Percentiles rank a stretch among this genome's conserved stretches.
These are phyloP conservation scores for Odontarrhena argentea DNA, from an alignment of 345 rosid species.

Conservation along the genomic window DNA sequence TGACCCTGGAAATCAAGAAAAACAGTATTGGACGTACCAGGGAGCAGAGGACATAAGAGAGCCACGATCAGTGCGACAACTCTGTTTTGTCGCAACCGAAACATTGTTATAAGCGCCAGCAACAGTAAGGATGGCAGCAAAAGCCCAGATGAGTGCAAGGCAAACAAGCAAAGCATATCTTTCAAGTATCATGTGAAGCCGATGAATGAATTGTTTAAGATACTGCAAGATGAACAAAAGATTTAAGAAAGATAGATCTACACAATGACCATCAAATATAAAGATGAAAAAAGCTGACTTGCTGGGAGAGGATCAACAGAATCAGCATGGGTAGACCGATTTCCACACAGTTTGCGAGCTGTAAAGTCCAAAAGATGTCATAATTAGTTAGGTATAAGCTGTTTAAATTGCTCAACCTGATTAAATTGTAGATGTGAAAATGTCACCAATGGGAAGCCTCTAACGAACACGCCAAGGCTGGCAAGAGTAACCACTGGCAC, in stretches of 20 bases:
- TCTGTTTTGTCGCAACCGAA: constrained; percentile 55
- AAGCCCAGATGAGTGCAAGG: constrained; percentile 80
- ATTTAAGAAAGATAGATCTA: constrained; percentile 8
- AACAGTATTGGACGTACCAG: constrained; percentile 48
- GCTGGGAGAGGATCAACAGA: constrained; percentile 64
- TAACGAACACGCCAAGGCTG: constrained; percentile 81
- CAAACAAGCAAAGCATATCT: constrained; percentile 86
- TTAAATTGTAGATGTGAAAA: constrained; percentile 7
- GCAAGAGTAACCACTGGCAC: constrained; percentile 76
- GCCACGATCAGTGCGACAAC: constrained; percentile 81
- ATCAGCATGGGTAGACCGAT: constrained; percentile 95
- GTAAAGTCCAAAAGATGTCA: constrained; percentile 35
- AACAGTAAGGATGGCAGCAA: constrained; percentile 88
- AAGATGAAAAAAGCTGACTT: constrained; percentile 44
- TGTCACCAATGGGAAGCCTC: constrained; percentile 92
- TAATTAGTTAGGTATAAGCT: neutral
- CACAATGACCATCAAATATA: constrained; percentile 6
- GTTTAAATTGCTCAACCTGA: neutral
- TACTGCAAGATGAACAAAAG: constrained; percentile 54
- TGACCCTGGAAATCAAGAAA: constrained; percentile 12
- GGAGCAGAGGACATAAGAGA: constrained; percentile 77
- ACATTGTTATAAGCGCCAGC: constrained; percentile 93
- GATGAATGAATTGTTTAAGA: constrained; percentile 48
- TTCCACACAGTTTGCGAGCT: constrained; percentile 94
- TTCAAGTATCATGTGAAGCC: constrained; percentile 54